phyloP scores from a whole-genome alignment of 2,329 filamentous ascomycete genomes.

The Penicillium vulpinum region DNA sequence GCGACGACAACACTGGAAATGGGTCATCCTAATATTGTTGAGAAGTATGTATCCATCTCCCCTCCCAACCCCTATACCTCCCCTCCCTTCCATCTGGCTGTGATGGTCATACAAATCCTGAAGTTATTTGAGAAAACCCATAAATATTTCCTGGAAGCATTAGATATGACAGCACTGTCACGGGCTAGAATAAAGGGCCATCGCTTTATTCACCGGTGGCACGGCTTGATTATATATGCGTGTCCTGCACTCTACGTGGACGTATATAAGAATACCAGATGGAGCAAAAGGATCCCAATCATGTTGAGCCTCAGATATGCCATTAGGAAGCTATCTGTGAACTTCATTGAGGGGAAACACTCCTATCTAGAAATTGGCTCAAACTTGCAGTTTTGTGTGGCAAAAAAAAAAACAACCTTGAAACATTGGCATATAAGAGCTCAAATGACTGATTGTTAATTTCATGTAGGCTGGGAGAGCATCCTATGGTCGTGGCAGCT shows the following conservation, averaged over 20 bases:
- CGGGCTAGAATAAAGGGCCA: conserved; percentile 32
- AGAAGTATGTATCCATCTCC: conserved; percentile 48
- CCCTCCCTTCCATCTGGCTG: conserved; percentile 24
- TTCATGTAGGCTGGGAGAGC: conserved; percentile 49
- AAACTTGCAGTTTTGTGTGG: neutral
- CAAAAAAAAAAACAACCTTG: neutral
- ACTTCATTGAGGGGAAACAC: neutral
- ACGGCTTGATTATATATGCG: conserved; percentile 2
- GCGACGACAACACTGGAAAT: conserved; percentile 45
- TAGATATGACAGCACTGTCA: conserved; percentile 26
- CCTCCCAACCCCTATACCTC: conserved; percentile 10
- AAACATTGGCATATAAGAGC: neutral
- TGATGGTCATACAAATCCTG: conserved; percentile 36
- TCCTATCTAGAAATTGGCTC: conserved; percentile 5
- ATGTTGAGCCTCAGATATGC: conserved; percentile 2
- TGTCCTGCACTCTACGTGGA: no score
- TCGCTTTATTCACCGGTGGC: neutral
- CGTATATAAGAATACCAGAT: neutral
- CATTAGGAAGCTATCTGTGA: conserved; percentile 1
- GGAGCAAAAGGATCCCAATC: neutral
- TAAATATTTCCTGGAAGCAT: conserved; percentile 32
- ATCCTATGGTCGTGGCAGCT: conserved; percentile 48
- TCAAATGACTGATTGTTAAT: conserved; percentile 29
- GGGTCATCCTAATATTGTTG: conserved; percentile 49
- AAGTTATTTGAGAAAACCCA: conserved; percentile 40